Evolutionary conservation across 306 rosid species (phyloP), one percentile per base, ranked within the genome.

Genomic region (Coriaria nepalensis): DNA sequence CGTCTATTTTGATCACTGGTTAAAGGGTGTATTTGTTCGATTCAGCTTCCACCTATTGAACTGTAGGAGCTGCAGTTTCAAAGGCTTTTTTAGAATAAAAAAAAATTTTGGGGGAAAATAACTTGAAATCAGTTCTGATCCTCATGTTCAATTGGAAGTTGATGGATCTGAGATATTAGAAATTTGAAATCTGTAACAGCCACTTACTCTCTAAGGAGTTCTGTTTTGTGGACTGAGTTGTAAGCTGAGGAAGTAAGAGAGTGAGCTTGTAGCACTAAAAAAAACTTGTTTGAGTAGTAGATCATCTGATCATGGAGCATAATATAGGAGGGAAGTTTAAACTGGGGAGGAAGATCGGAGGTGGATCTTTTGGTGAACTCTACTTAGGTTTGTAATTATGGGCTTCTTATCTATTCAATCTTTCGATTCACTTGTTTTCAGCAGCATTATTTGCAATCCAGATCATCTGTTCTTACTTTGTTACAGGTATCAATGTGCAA

Each of bases 341-440:
- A 90, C 82, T 88, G 37, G 95, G 95, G 40, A 67, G 95, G 73
- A 88, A 84, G 79, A 88, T 88, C 68, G 97, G 97, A 6, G 75
- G 95, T 47, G 97, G 97, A 57, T 88, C 97, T 6, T 88, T 84
- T 67, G 97, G 97, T 45, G 95, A 88, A 44, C 90, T 88, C 51
- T 88, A 81, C 67, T 74, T 88, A 73, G 97, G 98, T 85, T 67
- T 66, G 78, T 43, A 60, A 53, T 45, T 68, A 35, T 20, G 35
- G 47, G 45, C 29, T 49, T 50, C 13, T 14, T 45, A 4, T 53
- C 37, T 40, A 29, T 13, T 56, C 29, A 20, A 20, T 32, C 29
- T 7, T 12, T 13, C 14, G 9, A 35, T 20, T 5, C 39, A 10
- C 4, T 10, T 34, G 58, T 6, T 38, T 52, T 36, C 37, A n/a